Conservation (phyloP, 2,329 filamentous ascomycete species). For the Hymenoscyphus fraxineus region DNA sequence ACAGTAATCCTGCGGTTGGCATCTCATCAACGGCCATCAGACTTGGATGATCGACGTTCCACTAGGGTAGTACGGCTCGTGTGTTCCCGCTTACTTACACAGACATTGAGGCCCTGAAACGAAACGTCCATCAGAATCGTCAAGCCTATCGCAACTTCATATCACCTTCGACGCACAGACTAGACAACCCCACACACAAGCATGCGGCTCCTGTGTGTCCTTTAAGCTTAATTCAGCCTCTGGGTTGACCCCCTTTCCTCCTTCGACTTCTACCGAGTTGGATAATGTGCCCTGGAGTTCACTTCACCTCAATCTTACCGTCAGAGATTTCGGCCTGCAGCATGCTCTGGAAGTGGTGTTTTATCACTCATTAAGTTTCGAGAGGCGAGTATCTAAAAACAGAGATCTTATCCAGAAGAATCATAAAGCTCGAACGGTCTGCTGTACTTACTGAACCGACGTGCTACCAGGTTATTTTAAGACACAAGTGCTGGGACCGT, state of each 20-base stretch:
- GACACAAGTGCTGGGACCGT: not conserved
- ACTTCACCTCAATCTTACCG: not conserved
- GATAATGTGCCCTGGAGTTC: not conserved
- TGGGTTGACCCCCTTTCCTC: not conserved
- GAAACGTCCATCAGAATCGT: not conserved
- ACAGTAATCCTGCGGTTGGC: not conserved
- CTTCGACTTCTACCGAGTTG: not conserved
- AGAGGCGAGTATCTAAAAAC: not conserved
- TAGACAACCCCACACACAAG: not conserved
- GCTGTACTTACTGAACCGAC: not conserved
- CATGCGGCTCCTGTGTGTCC: not conserved
- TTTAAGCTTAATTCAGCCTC: not conserved
- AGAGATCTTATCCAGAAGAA: not conserved
- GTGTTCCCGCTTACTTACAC: not conserved
- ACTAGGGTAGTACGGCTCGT: not conserved
- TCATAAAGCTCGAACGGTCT: not conserved
- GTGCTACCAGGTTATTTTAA: not conserved
- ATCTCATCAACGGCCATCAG: not conserved
- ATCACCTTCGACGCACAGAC: not conserved
- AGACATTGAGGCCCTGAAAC: not conserved
- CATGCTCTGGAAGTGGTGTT: not conserved
- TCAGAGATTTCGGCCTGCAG: not conserved
- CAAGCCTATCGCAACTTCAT: not conserved
- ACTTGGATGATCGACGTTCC: not conserved
- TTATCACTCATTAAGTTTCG: not conserved